Evolutionary conservation across 1,284 basidiomycete species (phyloP).

Genomic region (Hortiboletus rubellus): DNA sequence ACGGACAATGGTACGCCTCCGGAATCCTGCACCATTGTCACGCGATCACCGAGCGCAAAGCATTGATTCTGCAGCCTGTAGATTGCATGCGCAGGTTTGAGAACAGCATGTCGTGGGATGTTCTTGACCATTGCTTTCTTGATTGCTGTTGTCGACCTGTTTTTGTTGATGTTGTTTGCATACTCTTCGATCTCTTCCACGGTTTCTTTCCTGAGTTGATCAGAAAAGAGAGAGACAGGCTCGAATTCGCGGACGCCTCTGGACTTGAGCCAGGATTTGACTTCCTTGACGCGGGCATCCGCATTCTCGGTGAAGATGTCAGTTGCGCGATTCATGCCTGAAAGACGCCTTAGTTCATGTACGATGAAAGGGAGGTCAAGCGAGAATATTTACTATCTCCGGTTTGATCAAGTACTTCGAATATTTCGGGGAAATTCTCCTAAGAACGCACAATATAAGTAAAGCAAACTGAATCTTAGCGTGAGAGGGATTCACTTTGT

Average conservation of each 20-base stretch:
- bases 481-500: conserved; percentile 55
- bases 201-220: conserved; percentile 87
- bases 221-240: conserved; percentile 89
- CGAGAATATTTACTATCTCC: conserved; percentile 58
- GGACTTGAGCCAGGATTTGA: conserved; percentile 84
- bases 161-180: conserved; percentile 65
- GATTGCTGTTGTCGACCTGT: conserved; percentile 61
- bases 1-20: conserved; percentile 91
- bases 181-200: conserved; percentile 78
- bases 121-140: conserved; percentile 90
- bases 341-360: conserved; percentile 11
- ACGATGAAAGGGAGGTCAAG: background rate
- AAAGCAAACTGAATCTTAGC: background rate
- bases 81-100: conserved; percentile 90
- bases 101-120: conserved; percentile 91
- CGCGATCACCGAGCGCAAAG: conserved; percentile 94
- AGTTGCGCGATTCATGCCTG: conserved; percentile 72
- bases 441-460: conserved; percentile 28
- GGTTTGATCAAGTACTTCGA: conserved; percentile 62
- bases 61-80: conserved; percentile 89
- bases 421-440: conserved; percentile 82
- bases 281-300: conserved; percentile 72
- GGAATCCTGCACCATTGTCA: conserved; percentile 93
- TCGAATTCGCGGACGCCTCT: conserved; percentile 91
- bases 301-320: conserved; percentile 75